Evolutionary conservation across 2,329 filamentous ascomycete genomes (phyloP).

Genomic region (Taxawa tesnikishii): DNA sequence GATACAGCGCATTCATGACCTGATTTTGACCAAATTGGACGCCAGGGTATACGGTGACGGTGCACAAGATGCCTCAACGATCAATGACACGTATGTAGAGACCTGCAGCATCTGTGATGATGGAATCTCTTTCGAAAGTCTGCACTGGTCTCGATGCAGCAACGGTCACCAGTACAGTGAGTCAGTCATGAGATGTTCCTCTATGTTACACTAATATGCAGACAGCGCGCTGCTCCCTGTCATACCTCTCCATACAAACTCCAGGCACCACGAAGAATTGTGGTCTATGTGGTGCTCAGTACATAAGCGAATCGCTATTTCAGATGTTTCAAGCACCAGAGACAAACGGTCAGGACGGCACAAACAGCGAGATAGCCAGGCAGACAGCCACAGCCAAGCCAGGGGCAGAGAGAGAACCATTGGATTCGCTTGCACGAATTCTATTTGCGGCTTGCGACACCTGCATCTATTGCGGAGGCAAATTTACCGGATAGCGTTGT

Average conservation of each 20-base stretch:
- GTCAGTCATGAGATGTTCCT: conserved; percentile 5
- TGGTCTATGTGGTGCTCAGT: conserved; percentile 37
- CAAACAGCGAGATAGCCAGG: too few species aligned
- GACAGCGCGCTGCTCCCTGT: conserved; percentile 39
- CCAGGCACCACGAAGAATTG: conserved; percentile 42
- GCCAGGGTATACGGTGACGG: conserved; percentile 1
- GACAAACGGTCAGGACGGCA: not conserved
- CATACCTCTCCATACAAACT: conserved; percentile 42
- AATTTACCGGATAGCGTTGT: conserved; percentile 17
- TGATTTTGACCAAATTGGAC: conserved; percentile 7
- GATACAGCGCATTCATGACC: conserved; percentile 7
- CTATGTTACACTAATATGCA: conserved; percentile 5
- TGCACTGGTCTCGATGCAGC: conserved; percentile 33
- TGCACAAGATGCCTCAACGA: conserved; percentile 1
- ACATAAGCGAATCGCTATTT: conserved; percentile 30
- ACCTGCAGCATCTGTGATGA: conserved; percentile 40
- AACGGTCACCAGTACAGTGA: conserved; percentile 40
- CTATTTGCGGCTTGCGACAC: conserved; percentile 22
- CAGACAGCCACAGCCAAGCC: conserved; percentile 10
- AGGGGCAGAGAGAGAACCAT: conserved; percentile 11
- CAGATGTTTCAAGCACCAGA: conserved; percentile 3
- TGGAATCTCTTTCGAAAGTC: conserved; percentile 34
- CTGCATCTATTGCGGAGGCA: conserved; percentile 26
- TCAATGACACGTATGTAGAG: conserved; percentile 20
- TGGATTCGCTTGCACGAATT: conserved; percentile 15